Evolutionary conservation across 148 eudicot genomes (phyloP).

Genomic region (Heliosperma pusillum): DNA sequence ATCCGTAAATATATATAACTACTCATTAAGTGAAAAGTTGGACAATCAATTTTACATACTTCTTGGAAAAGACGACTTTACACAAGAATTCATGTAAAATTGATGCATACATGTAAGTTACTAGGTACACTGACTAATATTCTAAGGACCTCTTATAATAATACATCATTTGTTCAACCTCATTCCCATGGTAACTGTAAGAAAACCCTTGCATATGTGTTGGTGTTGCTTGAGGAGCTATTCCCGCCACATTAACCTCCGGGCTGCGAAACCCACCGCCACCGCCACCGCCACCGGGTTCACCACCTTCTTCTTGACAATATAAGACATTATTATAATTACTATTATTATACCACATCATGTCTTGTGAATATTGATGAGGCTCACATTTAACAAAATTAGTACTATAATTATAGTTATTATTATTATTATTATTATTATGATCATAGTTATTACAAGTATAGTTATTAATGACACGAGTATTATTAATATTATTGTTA

Average conservation of each 20-base stretch:
- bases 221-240: background rate
- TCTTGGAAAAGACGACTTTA: too few species aligned
- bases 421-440: background rate
- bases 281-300: too few species aligned
- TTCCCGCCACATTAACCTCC: background rate
- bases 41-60: too few species aligned
- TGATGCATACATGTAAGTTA: too few species aligned
- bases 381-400: background rate
- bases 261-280: too few species aligned
- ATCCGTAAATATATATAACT: too few species aligned
- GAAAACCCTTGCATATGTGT: background rate
- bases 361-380: background rate
- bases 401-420: background rate
- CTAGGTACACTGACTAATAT: too few species aligned
- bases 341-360: background rate
- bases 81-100: too few species aligned
- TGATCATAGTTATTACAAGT: background rate
- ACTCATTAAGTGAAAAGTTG: too few species aligned
- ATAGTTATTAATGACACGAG: background rate
- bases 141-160: too few species aligned
- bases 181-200: background rate
- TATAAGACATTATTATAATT: background rate
- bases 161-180: too few species aligned
- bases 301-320: background rate
- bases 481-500: background rate